Percentiles rank a stretch among this genome's conserved stretches.
Evolutionary conservation across 768 basidiomycete genomes (phyloP).

Genomic region (Hypholoma sublateritium): DNA sequence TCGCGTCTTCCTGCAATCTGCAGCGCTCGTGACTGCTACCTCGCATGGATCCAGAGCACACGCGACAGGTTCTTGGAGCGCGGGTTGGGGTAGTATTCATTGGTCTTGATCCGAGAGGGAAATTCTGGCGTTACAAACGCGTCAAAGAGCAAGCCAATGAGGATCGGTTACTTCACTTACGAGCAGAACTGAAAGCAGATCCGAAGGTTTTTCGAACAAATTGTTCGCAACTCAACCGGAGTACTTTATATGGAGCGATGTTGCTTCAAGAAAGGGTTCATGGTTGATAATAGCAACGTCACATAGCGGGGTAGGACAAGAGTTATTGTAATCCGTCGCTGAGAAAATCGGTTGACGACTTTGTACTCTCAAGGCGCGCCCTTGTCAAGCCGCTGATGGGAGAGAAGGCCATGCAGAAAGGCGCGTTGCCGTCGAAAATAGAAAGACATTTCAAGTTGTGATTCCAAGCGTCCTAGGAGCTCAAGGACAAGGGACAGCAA

Average conservation of each 20-base stretch:
- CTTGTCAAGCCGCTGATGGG: slow-evolving; percentile 1
- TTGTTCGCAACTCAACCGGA: background rate
- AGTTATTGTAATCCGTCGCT: slow-evolving; percentile 6
- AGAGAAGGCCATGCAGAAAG: background rate
- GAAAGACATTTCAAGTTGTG: background rate
- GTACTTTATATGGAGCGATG: background rate
- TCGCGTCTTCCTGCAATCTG: background rate
- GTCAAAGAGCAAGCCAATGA: background rate
- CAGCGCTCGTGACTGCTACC: background rate
- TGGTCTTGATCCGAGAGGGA: no score
- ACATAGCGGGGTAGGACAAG: background rate
- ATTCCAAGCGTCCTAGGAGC: background rate
- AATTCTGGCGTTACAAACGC: background rate
- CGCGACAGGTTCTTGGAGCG: background rate
- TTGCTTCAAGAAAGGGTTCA: background rate
- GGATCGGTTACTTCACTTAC: background rate
- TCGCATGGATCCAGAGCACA: background rate
- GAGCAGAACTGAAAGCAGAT: background rate
- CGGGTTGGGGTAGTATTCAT: background rate
- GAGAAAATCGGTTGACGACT: slow-evolving; percentile 6
- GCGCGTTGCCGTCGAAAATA: background rate
- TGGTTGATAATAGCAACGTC: slow-evolving; percentile 1
- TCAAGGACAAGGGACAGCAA: background rate
- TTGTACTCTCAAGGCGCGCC: background rate
- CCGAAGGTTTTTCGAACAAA: background rate